phyloP scores from a whole-genome alignment of 768 basidiomycete genomes.

The Mycena rebaudengoi region DNA sequence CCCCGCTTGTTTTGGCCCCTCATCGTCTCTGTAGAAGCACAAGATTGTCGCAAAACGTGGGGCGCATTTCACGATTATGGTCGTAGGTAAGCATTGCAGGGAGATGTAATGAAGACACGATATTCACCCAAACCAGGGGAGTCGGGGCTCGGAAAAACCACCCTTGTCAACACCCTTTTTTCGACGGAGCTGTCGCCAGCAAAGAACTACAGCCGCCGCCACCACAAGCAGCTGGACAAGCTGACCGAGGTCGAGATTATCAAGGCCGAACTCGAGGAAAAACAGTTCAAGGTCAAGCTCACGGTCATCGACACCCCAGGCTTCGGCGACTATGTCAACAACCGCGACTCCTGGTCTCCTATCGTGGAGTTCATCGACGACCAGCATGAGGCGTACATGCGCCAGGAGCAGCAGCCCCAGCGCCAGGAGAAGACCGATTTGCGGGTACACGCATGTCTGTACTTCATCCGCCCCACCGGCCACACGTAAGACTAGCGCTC shows the following conservation, averaged over 20 bases:
- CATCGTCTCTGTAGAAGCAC: conserved; percentile 74
- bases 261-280: conserved; percentile 99
- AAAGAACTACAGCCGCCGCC: conserved; percentile 90
- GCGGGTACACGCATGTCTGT: conserved; percentile 95
- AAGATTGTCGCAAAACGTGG: conserved; percentile 99
- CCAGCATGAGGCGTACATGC: conserved; percentile 95
- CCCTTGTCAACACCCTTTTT: conserved; percentile 98
- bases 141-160: conserved; percentile 97
- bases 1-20: conserved; percentile 14
- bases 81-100: conserved; percentile 76
- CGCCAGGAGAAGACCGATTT: conserved; percentile 93
- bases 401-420: conserved; percentile 99
- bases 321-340: conserved; percentile 99
- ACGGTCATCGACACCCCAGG: conserved; percentile 99
- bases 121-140: conserved; percentile 66
- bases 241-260: conserved; percentile 98
- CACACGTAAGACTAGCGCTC: conserved; percentile 77
- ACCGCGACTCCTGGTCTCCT: conserved; percentile 97
- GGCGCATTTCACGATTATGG: conserved; percentile 99
- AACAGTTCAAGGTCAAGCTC: conserved; percentile 99
- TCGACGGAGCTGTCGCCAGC: conserved; percentile 93
- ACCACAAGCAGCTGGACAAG: conserved; percentile 97
- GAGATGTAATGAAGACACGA: neutral
- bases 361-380: conserved; percentile 99
- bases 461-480: conserved; percentile 96